Evolutionary conservation across 2,329 filamentous ascomycete species (phyloP).

Genomic region (Xylaria sp.): DNA sequence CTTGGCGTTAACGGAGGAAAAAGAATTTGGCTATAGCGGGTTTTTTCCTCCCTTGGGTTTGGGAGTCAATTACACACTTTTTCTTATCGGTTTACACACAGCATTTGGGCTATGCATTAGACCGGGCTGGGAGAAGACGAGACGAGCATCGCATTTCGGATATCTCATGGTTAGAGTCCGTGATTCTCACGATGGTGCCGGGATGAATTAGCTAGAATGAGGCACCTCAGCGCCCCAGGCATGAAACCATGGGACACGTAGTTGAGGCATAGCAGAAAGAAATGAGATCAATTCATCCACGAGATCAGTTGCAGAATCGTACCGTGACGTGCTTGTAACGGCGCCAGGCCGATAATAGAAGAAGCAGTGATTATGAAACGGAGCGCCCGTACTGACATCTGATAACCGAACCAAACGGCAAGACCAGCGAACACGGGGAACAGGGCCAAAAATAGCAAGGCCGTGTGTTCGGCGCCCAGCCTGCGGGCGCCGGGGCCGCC

Average conservation of each 20-base stretch:
- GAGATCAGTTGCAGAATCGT: not conserved
- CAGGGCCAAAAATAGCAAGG: slow-evolving; percentile 23
- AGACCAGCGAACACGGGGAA: slow-evolving; percentile 14
- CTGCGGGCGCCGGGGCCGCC: slow-evolving; percentile 29
- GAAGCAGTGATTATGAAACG: not conserved
- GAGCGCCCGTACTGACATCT: slow-evolving; percentile 2
- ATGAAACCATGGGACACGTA: not conserved
- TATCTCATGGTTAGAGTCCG: not conserved
- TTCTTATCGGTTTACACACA: not conserved
- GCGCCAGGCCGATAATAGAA: not conserved
- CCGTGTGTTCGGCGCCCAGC: slow-evolving; percentile 32
- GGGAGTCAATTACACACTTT: not conserved
- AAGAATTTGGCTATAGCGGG: not conserved
- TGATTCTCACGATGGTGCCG: not conserved
- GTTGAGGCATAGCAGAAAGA: not conserved
- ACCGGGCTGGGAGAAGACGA: not conserved
- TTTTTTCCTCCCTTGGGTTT: not conserved
- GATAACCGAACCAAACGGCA: slow-evolving; percentile 16
- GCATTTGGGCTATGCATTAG: slow-evolving; percentile 7
- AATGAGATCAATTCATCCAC: not conserved
- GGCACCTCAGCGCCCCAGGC: not conserved
- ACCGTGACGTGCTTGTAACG: not conserved
- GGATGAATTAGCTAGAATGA: not conserved
- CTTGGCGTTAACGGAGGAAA: not conserved
- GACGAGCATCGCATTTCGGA: slow-evolving; percentile 3